Evolutionary conservation across 495 filamentous ascomycete genomes (phyloP), one percentile per base, ranked within the genome.

Genomic region (Pyronema omphalodes): DNA sequence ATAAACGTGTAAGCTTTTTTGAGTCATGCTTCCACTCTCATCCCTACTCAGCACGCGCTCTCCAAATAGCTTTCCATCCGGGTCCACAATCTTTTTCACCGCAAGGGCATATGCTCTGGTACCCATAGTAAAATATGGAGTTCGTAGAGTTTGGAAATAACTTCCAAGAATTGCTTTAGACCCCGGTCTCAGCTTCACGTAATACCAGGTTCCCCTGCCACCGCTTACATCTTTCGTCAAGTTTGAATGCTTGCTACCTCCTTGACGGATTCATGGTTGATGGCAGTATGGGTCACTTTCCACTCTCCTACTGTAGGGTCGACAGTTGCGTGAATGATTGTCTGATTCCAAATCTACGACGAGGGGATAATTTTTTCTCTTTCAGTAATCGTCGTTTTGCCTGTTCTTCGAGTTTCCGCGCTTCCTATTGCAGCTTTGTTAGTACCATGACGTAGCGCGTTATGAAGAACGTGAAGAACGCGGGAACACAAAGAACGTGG

Each of bases 271-370:
- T 87, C 80, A 66, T 95, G 76, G 63, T 99, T 99, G 34, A 91
- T 86, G n/a, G 55, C 93, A 94, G 6, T 76, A 73, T 45, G 80
- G 77, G 67, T 99, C 87, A 51, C 75, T 71, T 91, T 84, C 91
- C 91, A 99, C 66, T 99, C 87, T 52, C 79, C 88, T 39, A 99
- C 80, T 0, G 91, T 99, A 15, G 88, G 89, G 55, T 99, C 91
- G 60, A 95, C 89, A 46, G 88, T 94, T 12, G 91, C 91, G 67
- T 99, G 91, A 56, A 99, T 96, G 62, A 99, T 91, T 17, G 91
- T 99, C 67, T 95, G 89, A 65, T 99, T n/a, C 91, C 23, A 99
- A 70, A 73, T 99, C 91, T 57, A 99, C 91, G 19, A 99, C 91
- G 15, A 99, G 72, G n/a, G 12, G 86, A 93, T 9, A 99, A 74